Conservation (phyloP, 2,329 filamentous ascomycete species). For the Trematosphaeria pertusa region DNA sequence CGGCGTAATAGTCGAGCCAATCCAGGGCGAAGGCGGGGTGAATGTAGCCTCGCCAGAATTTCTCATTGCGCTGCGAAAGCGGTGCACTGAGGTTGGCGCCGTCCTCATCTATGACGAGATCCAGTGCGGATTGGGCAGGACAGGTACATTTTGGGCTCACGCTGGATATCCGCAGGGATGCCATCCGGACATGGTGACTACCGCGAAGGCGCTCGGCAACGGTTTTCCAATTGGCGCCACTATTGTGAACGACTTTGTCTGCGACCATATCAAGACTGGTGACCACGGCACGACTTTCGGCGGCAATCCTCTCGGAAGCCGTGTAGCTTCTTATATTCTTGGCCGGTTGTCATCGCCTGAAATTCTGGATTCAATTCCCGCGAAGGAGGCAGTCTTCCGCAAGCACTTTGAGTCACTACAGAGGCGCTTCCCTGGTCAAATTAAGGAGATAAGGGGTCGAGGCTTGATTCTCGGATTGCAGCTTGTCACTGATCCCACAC, state of each 20-base stretch:
- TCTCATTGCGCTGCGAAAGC: conserved; percentile 78
- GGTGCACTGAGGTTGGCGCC: conserved; percentile 86
- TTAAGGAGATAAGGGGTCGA: conserved; percentile 80
- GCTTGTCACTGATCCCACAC: conserved; percentile 73
- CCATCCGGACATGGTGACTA: conserved; percentile 92
- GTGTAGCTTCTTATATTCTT: conserved; percentile 87
- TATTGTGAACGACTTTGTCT: conserved; percentile 70
- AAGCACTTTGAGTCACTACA: conserved; percentile 64
- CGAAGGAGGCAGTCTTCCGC: conserved; percentile 69
- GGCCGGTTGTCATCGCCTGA: conserved; percentile 73
- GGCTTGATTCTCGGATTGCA: conserved; percentile 90
- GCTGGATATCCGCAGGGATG: conserved; percentile 74
- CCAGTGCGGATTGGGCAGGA: conserved; percentile 89
- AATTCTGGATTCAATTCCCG: conserved; percentile 72
- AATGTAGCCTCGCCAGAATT: conserved; percentile 85
- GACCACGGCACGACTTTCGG: conserved; percentile 96
- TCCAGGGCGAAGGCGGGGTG: conserved; percentile 95
- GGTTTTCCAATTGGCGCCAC: conserved; percentile 94
- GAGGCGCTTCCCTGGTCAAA: conserved; percentile 70
- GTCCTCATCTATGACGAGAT: conserved; percentile 97
- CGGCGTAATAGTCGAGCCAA: conserved; percentile 94
- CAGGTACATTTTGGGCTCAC: conserved; percentile 91
- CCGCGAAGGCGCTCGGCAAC: conserved; percentile 95
- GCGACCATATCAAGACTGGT: conserved; percentile 72
- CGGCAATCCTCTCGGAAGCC: conserved; percentile 85